Evolutionary conservation across 2,329 filamentous ascomycete genomes (phyloP), one percentile per base, ranked within the genome.

Genomic region (Talaromyces sp.): DNA sequence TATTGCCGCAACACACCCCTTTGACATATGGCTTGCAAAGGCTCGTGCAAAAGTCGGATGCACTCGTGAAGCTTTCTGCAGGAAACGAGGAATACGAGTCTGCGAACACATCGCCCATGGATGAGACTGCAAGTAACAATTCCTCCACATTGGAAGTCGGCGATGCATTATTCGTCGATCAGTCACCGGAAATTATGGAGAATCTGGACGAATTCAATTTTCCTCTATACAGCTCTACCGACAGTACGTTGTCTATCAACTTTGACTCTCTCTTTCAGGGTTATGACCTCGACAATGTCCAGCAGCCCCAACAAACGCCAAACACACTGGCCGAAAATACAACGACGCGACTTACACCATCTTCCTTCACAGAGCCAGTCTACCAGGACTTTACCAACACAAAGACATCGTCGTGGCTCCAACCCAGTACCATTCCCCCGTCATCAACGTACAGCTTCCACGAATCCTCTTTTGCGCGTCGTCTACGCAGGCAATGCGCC

Each of bases 381-480:
- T 61, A 23, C 67, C 61, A 60, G 60, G 64, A 74, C 69, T 16
- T 73, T 48, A 3, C 5, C 5, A 48, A 48, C 67, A 64, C 70
- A 60, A 63, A 72, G 5, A 28, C 46, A 33, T 58, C 66, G 67
- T 16, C 75, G 54, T 65, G 33, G 61, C 56, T 35, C 11, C 35
- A 37, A 31, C 79, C 1, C 23, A 39, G 9, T 23, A n/a, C 21
- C 33, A 39, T 39, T 66, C 77, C 35, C 11, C 50, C 50, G 21
- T 83, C 84, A 0, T 77, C 72, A 23, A 85, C 84, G 0, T 87
- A 88, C 71, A 81, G 85, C 9, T 82, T 84, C 62, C 80, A 85
- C 28, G 90, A 93, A 72, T 77, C 80, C 1, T 87, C 83, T 0
- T 93, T 96, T 67, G 86, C 86, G 11, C 85, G 90, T 7, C 83